Evolutionary conservation across 306 rosid species (phyloP), one percentile per base, ranked within the genome.

Genomic region (Betula pendula): DNA sequence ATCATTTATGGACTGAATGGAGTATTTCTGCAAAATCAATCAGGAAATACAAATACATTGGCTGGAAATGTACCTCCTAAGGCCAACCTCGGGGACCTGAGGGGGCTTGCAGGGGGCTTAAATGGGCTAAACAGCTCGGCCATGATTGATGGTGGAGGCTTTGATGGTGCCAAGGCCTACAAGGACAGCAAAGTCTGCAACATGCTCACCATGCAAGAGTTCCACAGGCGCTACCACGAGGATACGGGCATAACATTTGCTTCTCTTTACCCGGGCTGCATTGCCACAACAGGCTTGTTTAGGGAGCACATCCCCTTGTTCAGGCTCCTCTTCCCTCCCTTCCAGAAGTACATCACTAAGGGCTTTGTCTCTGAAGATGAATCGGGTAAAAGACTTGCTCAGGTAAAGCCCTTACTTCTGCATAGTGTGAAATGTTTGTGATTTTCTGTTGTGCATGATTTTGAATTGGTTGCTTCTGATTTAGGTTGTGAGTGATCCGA

Each of bases 61-160:
- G 99, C 99, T n/a, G 99, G 99, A 50, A 96, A 96, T 85, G 98
- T 96, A 76, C 99, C 99, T 77, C 99, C 99, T 24, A 96, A 92
- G 91, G 98, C 99, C 44, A 96, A 96, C 89, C 92, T 96, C 9
- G 99, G 99, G 31, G 99, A 96, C 85, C 27, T 96, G 88, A 89
- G 99, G 83, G 99, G 99, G 60, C 92, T 96, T 75, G 81, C 91
- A 2, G 93, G 99, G 17, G 98, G 99, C 60, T 67, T 96, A 78
- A 91, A 65, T 5, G 97, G 97, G 47, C 90, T 92, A 25, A 96
- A 96, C 91, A 87, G 87, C 75, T 92, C 99, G 6, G 16, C 96
- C 65, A 96, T 96, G 99, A 88, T 96, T 6, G 98, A 96, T 56
- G 99, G 99, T 49, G 98, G 97, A 65, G 90, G 83, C 20, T 96